Evolutionary conservation across 495 filamentous ascomycete genomes (phyloP), one percentile per base, ranked within the genome.

Genomic region (Neurospora africana): DNA sequence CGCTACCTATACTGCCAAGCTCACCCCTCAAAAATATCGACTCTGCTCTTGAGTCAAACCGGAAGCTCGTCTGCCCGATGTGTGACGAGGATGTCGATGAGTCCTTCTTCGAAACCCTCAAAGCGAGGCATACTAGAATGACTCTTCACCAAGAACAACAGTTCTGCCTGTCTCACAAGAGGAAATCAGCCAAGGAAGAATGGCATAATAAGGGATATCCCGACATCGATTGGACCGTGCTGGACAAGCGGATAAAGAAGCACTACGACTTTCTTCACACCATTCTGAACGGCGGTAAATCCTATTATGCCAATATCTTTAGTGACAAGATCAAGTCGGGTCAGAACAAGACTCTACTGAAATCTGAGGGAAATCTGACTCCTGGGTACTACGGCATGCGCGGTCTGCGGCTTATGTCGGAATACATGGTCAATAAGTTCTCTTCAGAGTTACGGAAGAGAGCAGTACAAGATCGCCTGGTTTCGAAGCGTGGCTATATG

Each of bases 331-430:
- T 93, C 68, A 86, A 87, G 43, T 79, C 82, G 4, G 90, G 91
- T 7, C 84, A 87, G 74, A 88, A 89, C 72, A 87, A 87, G 71
- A 89, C 87, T 23, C 80, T 90, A 67, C 80, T 87, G 41, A 85
- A 89, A 73, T 87, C 82, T 5, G 81, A 86, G n/a, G 80, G 79
- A 40, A 84, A 83, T 69, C 76, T 87, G 23, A 86, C 83, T 21
- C 81, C 86, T 36, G 95, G 95, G 0, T 99, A 98, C 78, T 99
- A 98, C 79, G 95, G 95, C 1, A 86, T 90, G 2, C 86, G 91
- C 69, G 95, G 95, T 1, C 84, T 92, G 23, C 85, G 86, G 30
- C 86, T 86, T 70, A 86, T 88, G 81, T 83, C 83, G 40, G 89
- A 93, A 72, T 85, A 86, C 68, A 86, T 97, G 72, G 89, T 91